Percentiles rank a stretch among this genome's conserved stretches.
These are phyloP conservation scores for Phytophthora chlamydospora DNA, from an alignment of 352 stramenopile species.

Conservation along the genomic window DNA sequence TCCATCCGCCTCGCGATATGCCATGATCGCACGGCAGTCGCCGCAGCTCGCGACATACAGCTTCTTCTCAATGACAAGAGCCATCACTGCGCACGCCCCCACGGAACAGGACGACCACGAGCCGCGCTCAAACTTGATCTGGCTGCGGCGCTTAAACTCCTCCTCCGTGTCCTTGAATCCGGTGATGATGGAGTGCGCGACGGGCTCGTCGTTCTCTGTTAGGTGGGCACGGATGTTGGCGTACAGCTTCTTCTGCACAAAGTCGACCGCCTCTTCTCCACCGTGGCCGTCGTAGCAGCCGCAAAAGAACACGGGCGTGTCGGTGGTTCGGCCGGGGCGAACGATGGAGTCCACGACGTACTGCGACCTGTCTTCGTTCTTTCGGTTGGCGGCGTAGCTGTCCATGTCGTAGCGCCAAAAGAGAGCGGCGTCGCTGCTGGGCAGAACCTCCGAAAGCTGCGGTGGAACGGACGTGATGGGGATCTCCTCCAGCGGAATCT, in stretches of 20 bases:
- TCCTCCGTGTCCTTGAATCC: conserved; percentile 68
- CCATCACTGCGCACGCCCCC: conserved; percentile 66
- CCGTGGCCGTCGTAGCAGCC: conserved; percentile 77
- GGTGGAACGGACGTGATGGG: conserved; percentile 53
- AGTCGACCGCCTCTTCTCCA: conserved; percentile 67
- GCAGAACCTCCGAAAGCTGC: conserved; percentile 59
- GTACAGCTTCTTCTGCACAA: conserved; percentile 71
- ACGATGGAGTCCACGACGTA: conserved; percentile 52
- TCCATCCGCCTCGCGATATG: conserved; percentile 56
- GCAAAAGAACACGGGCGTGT: conserved; percentile 62
- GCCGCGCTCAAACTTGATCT: conserved; percentile 55
- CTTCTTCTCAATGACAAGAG: conserved; percentile 57
- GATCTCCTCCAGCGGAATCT: conserved; percentile 54
- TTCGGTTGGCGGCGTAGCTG: conserved; percentile 68
- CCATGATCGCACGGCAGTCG: conserved; percentile 73
- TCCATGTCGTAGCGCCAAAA: conserved; percentile 79
- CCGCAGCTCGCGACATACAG: conserved; percentile 71
- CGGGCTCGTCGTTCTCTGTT: conserved; percentile 26
- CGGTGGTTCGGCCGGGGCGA: conserved; percentile 11
- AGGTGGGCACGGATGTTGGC: conserved; percentile 57
- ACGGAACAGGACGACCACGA: conserved; percentile 69
- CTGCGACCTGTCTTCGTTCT: conserved; percentile 71
- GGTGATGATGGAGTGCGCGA: conserved; percentile 56
- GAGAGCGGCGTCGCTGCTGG: conserved; percentile 38
- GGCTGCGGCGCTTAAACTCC: conserved; percentile 63